These are phyloP conservation scores for Cryptococcus neoformans DNA, from an alignment of 1,284 basidiomycete genomes.

Conservation along the genomic window DNA sequence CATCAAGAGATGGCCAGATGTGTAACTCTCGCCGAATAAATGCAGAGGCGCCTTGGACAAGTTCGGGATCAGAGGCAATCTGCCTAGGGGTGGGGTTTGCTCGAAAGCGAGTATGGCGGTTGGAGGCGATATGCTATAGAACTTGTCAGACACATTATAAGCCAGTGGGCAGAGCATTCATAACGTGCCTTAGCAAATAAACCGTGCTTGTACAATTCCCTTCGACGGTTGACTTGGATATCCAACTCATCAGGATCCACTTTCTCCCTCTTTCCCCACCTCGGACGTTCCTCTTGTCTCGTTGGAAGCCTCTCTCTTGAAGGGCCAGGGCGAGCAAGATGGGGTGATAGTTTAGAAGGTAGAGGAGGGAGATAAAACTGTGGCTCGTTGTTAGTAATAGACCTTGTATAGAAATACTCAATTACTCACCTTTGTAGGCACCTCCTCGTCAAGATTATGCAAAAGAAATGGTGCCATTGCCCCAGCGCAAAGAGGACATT, in stretches of 20 bases:
- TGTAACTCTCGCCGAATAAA: constrained; percentile 80
- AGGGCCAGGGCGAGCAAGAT: constrained; percentile 11
- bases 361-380: constrained; percentile 70
- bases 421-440: constrained; percentile 42
- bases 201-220: constrained; percentile 67
- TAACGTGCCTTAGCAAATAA: constrained; percentile 72
- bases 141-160: background rate
- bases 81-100: constrained; percentile 76
- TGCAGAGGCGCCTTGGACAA: constrained; percentile 60
- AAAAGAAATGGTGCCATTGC: constrained; percentile 72
- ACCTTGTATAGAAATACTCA: background rate
- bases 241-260: constrained; percentile 64
- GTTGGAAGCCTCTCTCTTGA: constrained; percentile 13
- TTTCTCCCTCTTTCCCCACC: constrained; percentile 43
- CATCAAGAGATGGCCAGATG: constrained; percentile 76
- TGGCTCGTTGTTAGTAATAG: background rate
- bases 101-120: constrained; percentile 71
- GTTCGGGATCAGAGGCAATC: constrained; percentile 60
- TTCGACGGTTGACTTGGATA: constrained; percentile 57
- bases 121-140: constrained; percentile 76
- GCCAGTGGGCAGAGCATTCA: background rate
- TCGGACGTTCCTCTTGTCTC: background rate
- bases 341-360: constrained; percentile 29
- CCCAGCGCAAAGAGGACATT: constrained; percentile 76
- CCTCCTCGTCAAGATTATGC: constrained; percentile 55